Conservation (phyloP, 257 asterid species). For the Sherardia arvensis region DNA sequence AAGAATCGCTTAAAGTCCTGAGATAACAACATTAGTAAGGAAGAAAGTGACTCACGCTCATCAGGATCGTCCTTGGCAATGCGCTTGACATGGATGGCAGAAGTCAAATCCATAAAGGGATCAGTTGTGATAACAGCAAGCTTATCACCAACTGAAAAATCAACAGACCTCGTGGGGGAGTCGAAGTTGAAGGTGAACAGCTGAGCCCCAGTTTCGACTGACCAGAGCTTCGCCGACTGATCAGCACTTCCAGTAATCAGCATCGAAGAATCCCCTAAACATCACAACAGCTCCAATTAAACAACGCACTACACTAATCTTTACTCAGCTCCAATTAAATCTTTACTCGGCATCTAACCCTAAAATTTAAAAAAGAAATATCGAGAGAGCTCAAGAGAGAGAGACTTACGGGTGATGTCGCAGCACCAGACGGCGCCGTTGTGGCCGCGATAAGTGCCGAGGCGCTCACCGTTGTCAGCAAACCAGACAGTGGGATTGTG, state of each 20-base stretch:
- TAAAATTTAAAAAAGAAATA: too few species aligned
- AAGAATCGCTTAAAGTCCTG: too few species aligned
- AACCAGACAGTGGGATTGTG: slow-evolving; percentile 89
- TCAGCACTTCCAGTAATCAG: slow-evolving; percentile 94
- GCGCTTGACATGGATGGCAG: slow-evolving; percentile 74
- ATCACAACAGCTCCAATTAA: neutral
- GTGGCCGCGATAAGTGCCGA: slow-evolving; percentile 89
- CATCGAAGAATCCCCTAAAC: slow-evolving; percentile 63
- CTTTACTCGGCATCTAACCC: too few species aligned
- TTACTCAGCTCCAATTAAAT: too few species aligned
- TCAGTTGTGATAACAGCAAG: slow-evolving; percentile 81
- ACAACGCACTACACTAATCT: too few species aligned
- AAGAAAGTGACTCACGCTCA: slow-evolving; percentile 46
- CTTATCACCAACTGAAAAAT: slow-evolving; percentile 67
- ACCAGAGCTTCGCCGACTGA: slow-evolving; percentile 83
- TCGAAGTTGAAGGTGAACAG: slow-evolving; percentile 62
- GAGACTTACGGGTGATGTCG: slow-evolving; percentile 78
- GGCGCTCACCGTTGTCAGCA: slow-evolving; percentile 90
- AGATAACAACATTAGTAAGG: neutral
- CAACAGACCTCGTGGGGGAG: slow-evolving; percentile 79
- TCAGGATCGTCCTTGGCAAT: slow-evolving; percentile 47
- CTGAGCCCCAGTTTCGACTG: slow-evolving; percentile 53
- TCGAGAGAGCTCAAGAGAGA: too few species aligned
- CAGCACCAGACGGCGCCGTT: slow-evolving; percentile 98
- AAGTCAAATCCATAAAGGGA: slow-evolving; percentile 70